phyloP scores from a whole-genome alignment of 148 eudicot genomes.

The Nepenthes gracilis region DNA sequence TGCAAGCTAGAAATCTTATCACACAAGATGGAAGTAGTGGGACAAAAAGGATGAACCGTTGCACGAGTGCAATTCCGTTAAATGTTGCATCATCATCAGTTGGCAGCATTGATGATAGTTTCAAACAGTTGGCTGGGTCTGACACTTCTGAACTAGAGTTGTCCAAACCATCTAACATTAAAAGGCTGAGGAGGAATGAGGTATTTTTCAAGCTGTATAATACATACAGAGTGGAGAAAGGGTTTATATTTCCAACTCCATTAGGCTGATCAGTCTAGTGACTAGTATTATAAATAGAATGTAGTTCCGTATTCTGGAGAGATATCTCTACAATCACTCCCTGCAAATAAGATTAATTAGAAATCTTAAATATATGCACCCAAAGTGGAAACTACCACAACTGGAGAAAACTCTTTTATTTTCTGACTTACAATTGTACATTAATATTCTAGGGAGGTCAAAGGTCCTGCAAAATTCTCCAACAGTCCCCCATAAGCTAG shows the following conservation, averaged over 20 bases:
- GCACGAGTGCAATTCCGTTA: slow-evolving; percentile 78
- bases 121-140: slow-evolving; percentile 41
- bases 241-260: too few species aligned
- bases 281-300: too few species aligned
- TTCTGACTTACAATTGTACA: too few species aligned
- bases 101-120: slow-evolving; percentile 62
- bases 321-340: too few species aligned
- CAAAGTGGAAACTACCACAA: too few species aligned
- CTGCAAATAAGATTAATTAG: too few species aligned
- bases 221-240: not conserved
- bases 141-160: slow-evolving; percentile 74
- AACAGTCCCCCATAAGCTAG: too few species aligned
- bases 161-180: slow-evolving; percentile 66
- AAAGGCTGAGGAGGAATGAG: slow-evolving; percentile 59
- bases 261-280: too few species aligned
- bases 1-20: slow-evolving; percentile 72
- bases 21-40: slow-evolving; percentile 69
- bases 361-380: too few species aligned
- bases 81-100: slow-evolving; percentile 64
- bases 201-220: slow-evolving; percentile 23
- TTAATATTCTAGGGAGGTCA: too few species aligned
- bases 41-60: slow-evolving; percentile 77
- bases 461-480: not conserved
- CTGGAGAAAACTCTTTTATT: too few species aligned
- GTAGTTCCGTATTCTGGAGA: too few species aligned